Conservation (phyloP, 1,284 basidiomycete genomes). For the Cronartium quercuum region DNA sequence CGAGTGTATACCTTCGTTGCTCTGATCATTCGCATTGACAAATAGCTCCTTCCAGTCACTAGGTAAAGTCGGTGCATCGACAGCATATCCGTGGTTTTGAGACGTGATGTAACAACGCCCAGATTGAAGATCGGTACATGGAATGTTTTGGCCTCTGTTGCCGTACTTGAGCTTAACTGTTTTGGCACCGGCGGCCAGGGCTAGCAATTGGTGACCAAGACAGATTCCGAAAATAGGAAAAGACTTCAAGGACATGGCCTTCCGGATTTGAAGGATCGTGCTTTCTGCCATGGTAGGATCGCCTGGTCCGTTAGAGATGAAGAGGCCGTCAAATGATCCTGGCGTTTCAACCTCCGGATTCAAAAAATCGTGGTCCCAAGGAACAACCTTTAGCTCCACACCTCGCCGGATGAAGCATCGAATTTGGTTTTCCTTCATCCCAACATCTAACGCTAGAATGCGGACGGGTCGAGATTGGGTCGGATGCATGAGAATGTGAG, state of each 20-base stretch:
- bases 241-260: conserved; percentile 66
- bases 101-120: conserved; percentile 98
- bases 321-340: conserved; percentile 86
- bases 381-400: conserved; percentile 92
- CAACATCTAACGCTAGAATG: conserved; percentile 87
- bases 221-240: conserved; percentile 97
- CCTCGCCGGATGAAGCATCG: conserved; percentile 91
- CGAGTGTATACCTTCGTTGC: conserved; percentile 91
- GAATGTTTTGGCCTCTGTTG: conserved; percentile 97
- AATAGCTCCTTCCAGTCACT: conserved; percentile 88
- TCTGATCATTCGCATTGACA: conserved; percentile 91
- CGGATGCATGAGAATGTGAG: conserved; percentile 63
- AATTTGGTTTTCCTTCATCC: conserved; percentile 99
- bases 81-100: conserved; percentile 98
- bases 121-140: conserved; percentile 86
- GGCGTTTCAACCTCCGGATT: conserved; percentile 54
- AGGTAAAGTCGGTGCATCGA: conserved; percentile 73
- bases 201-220: conserved; percentile 93
- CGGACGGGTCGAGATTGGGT: conserved; percentile 67
- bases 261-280: conserved; percentile 67
- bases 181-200: conserved; percentile 83
- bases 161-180: conserved; percentile 99
- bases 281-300: conserved; percentile 76
- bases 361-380: conserved; percentile 92
- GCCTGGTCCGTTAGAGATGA: conserved; percentile 96